These are phyloP conservation scores for Hortiboletus rubellus DNA, from an alignment of 1,284 basidiomycete genomes.

Conservation along the genomic window DNA sequence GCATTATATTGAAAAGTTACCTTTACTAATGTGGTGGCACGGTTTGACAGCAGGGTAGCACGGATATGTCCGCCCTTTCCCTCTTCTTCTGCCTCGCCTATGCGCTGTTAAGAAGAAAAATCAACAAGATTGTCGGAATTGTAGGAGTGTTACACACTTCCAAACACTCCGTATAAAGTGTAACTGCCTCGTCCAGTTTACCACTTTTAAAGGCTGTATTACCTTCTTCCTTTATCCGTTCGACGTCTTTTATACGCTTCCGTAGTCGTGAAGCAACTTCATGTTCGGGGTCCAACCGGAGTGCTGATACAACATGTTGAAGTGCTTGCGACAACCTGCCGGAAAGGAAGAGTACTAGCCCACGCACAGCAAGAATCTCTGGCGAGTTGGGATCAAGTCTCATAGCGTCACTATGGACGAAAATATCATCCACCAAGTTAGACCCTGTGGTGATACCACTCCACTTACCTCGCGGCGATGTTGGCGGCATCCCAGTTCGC, in stretches of 20 bases:
- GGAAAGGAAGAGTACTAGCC: slow-evolving; percentile 74
- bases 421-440: slow-evolving; percentile 1
- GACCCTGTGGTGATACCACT: background rate
- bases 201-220: slow-evolving; percentile 75
- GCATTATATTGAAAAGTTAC: slow-evolving; percentile 35
- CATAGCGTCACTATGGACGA: slow-evolving; percentile 64
- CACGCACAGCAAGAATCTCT: slow-evolving; percentile 80
- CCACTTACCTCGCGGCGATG: slow-evolving; percentile 66
- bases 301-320: slow-evolving; percentile 71
- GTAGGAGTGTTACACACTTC: slow-evolving; percentile 43
- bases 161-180: slow-evolving; percentile 69
- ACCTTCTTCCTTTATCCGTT: slow-evolving; percentile 82
- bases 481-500: slow-evolving; percentile 71
- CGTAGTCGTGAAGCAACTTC: slow-evolving; percentile 68
- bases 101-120: slow-evolving; percentile 40
- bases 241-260: slow-evolving; percentile 76
- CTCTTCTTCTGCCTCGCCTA: slow-evolving; percentile 65
- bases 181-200: slow-evolving; percentile 61
- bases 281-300: slow-evolving; percentile 80
- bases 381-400: slow-evolving; percentile 73
- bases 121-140: background rate
- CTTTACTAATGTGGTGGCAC: slow-evolving; percentile 81
- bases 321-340: slow-evolving; percentile 72
- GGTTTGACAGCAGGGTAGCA: slow-evolving; percentile 79
- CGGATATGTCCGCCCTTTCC: slow-evolving; percentile 74